These are phyloP conservation scores for Colletotrichum godetiae DNA, from an alignment of 2,329 filamentous ascomycete species.

Conservation along the genomic window DNA sequence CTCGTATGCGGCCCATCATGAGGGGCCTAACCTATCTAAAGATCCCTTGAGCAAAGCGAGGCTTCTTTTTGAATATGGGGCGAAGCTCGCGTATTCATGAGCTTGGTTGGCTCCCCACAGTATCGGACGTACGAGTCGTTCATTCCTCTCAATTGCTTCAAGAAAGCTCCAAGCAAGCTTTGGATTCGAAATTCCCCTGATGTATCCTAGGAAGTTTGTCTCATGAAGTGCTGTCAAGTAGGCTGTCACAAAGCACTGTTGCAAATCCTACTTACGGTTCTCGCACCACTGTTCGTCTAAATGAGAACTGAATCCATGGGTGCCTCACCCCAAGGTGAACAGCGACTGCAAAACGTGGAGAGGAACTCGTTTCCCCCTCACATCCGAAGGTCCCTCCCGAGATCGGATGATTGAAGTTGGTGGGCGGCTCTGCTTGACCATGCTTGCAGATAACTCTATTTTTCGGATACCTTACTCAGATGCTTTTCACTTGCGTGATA, in stretches of 20 bases:
- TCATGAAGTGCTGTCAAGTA: not conserved
- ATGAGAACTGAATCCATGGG: not conserved
- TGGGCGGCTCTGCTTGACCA: conserved; percentile 4
- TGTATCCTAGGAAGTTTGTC: not conserved
- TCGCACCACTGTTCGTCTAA: not conserved
- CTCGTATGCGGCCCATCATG: not conserved
- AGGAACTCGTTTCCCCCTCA: not conserved
- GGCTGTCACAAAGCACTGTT: too few relatives aligned
- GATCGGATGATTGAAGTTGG: conserved; percentile 10
- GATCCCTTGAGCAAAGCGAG: not conserved
- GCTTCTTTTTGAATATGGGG: not conserved
- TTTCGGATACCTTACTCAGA: not conserved
- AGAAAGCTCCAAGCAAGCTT: not conserved
- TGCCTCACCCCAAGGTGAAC: not conserved
- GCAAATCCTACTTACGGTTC: not conserved
- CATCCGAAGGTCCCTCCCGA: not conserved
- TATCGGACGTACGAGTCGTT: not conserved
- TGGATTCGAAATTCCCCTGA: not conserved
- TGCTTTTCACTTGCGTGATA: not conserved
- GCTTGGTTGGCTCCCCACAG: not conserved
- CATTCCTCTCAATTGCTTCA: not conserved
- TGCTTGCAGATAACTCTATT: not conserved
- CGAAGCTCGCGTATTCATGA: not conserved
- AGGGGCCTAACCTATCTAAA: not conserved
- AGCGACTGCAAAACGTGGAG: not conserved